Base-by-base conservation (phyloP, 371 early-diverging fungal genomes). In the Funneliformis caledonium region DNA sequence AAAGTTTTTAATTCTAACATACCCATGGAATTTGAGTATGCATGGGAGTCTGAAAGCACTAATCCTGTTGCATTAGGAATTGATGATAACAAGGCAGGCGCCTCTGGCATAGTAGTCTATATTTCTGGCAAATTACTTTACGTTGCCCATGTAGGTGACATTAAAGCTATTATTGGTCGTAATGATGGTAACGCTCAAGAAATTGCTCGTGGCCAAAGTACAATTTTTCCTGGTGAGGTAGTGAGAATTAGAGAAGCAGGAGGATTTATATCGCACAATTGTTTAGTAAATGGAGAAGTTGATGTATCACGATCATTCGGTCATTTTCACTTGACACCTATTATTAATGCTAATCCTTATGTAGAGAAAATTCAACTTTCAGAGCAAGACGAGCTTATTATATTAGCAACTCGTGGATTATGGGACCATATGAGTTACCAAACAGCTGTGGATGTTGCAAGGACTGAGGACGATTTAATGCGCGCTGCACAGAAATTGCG, bases 81-180 rank as follows among this genome's bases (percentile, higher is more conserved):
- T 0, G 90, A 88, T 11, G 91, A 91, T 7, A 87, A 87, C 1
- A 91, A 91, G 1, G 81, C 86, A 7, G 94, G 93, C n/a, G 93
- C 93, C 0, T 91, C 93, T n/a, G 92, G 91, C 0, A 83, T 94
- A 22, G 87, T 97, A 14, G 94, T 93, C 7, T 96, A 95, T 82
- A 89, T 97, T 78, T 87, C 88, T n/a, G 94, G 92, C 37, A 92
- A 91, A 62, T 92, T 89, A 26, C 85, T 97, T 59, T 95, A 95
- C 80, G 93, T 96, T 16, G 96, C 96, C 19, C 96, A 96, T 83
- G 94, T 93, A n/a, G 97, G 98, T 22, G 96, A 97, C 85, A 91
- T 94, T 0, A 85, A 95, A 45, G 96, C 95, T 0, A 95, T 97
- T 8, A 84, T 97, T 14, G 94, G 94, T 12, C 87, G 94, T 61